Evolutionary conservation across 768 basidiomycete species (phyloP), one percentile per base, ranked within the genome.

Genomic region (Xanthoconium purpureum): DNA sequence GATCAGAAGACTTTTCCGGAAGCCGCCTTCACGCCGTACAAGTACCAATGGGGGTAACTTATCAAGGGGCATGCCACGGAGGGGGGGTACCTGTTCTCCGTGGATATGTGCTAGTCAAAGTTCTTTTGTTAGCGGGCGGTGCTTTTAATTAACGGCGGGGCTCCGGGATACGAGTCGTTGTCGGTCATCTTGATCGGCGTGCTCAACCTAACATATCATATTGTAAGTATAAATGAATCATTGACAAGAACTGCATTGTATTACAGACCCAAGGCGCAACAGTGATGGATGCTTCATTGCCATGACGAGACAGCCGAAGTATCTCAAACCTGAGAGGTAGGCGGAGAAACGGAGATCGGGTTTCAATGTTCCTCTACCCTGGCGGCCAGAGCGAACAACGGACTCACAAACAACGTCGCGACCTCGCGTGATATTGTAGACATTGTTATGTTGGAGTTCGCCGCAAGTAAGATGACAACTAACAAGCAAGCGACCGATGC

Each of bases 21-120:
- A 35, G 50, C 38, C 30, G 62, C 46, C 33, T 28, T 52, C 48
- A 13, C 12, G 20, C 43, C 50, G 39, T 49, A 46, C 40, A 24
- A 33, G 43, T 38, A 56, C 58, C 32, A 42, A 64, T 64, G 53
- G 57, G 17, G 50, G 47, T 46, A 43, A 50, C 44, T 52, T 47
- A 50, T 52, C 62, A 56, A 35, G 50, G 44, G 43, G 47, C 13
- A 35, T 44, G 36, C 20, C 49, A 52, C 14, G n/a, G 45, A 42
- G 15, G 30, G 24, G 38, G n/a, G 47, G 37, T 39, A 42, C 24
- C 24, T 32, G 4, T 18, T 11, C 35, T 15, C 40, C 30, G 12
- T 32, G 53, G 46, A 59, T 46, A 39, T 30, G 38, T 43, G 17
- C 15, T 30, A 18, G 32, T 32, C 24, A 28, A 32, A 38, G 40